These are phyloP conservation scores for Trametes maxima DNA, from an alignment of 768 basidiomycete species.

Conservation along the genomic window DNA sequence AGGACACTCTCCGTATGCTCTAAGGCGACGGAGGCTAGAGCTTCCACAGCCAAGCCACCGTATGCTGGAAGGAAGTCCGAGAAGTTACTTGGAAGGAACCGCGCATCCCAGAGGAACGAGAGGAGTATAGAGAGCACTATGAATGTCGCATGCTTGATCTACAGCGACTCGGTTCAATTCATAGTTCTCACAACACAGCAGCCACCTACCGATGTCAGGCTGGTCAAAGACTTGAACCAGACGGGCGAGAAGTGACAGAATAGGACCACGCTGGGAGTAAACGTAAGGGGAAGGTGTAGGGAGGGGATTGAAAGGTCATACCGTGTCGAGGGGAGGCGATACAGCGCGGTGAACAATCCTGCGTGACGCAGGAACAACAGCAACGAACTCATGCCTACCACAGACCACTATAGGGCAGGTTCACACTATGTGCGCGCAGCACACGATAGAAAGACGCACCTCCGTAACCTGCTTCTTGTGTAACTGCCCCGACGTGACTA, in stretches of 20 bases:
- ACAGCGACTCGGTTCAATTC: background rate
- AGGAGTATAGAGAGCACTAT: constrained; percentile 52
- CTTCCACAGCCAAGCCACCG: constrained; percentile 61
- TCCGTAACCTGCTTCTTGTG: constrained; percentile 59
- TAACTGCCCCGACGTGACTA: constrained; percentile 54
- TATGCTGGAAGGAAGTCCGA: constrained; percentile 63
- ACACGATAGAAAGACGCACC: constrained; percentile 41
- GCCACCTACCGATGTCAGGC: constrained; percentile 48
- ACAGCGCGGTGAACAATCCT: constrained; percentile 67
- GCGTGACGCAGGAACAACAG: constrained; percentile 65
- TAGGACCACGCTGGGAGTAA: constrained; percentile 55
- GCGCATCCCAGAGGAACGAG: constrained; percentile 60
- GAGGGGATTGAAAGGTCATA: constrained; percentile 33
- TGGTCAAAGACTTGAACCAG: constrained; percentile 61
- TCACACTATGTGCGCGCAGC: background rate
- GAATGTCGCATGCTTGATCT: constrained; percentile 55
- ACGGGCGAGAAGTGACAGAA: constrained; percentile 70
- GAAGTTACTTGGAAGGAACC: constrained; percentile 42
- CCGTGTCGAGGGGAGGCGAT: constrained; percentile 68
- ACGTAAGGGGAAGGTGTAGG: background rate
- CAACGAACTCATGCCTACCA: constrained; percentile 66
- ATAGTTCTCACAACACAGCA: too few species aligned
- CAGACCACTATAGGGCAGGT: constrained; percentile 60
- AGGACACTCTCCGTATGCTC: constrained; percentile 64
- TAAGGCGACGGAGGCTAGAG: constrained; percentile 58